Evolutionary conservation across 2,329 filamentous ascomycete genomes (phyloP).

Genomic region (Venturia asperata): DNA sequence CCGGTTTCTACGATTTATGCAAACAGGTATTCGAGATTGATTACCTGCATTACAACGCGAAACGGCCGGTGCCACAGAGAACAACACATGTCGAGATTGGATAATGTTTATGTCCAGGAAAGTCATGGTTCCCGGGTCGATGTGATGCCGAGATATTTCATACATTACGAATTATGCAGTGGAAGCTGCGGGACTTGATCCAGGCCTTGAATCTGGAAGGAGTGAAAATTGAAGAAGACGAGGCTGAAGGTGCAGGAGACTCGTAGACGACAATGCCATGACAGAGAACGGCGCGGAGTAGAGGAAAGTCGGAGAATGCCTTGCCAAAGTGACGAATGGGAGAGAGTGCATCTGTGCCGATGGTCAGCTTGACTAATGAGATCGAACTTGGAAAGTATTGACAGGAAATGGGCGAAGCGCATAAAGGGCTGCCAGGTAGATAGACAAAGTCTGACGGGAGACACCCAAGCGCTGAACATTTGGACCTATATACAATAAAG

Average conservation of each 20-base stretch:
- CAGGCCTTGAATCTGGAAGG: no score
- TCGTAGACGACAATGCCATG: no score
- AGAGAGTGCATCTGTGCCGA: neutral
- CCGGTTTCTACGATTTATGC: neutral
- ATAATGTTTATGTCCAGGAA: neutral
- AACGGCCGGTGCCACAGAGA: neutral
- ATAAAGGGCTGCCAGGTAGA: neutral
- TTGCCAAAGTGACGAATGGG: neutral
- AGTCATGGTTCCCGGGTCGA: no score
- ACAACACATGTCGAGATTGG: neutral
- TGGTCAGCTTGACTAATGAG: neutral
- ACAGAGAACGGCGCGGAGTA: no score
- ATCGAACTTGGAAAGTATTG: neutral
- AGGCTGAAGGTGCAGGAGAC: no score
- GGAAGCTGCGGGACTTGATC: no score
- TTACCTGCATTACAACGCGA: neutral
- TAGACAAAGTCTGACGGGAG: neutral
- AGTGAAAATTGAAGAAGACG: no score
- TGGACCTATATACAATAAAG: conserved; percentile 5
- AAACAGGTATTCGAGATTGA: neutral
- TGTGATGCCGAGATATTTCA: no score
- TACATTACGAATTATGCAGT: no score
- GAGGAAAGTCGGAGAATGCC: no score
- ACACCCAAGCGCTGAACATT: conserved; percentile 9
- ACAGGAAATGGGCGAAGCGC: neutral